Percentiles rank a stretch among this genome's conserved stretches.
Evolutionary conservation across 495 filamentous ascomycete species (phyloP).

Genomic region (Daldinia grandis): DNA sequence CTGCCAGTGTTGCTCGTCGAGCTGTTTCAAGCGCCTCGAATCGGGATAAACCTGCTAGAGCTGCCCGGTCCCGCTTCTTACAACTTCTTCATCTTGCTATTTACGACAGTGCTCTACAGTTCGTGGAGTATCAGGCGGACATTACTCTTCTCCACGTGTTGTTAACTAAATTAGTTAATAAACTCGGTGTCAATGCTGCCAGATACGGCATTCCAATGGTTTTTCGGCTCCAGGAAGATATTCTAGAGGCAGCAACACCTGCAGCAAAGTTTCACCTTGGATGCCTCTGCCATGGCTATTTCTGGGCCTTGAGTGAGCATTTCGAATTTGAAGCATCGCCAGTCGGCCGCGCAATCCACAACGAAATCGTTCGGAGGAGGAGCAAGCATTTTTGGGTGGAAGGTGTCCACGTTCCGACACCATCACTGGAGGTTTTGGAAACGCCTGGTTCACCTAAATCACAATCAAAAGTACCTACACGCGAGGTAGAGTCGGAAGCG

Average conservation of each 20-base stretch:
- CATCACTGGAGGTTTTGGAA: conserved; percentile 56
- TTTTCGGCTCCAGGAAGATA: conserved; percentile 83
- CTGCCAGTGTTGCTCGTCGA: conserved; percentile 61
- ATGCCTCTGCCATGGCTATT: conserved; percentile 85
- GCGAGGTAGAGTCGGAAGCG: conserved; percentile 64
- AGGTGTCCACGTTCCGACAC: conserved; percentile 73
- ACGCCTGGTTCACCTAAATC: conserved; percentile 58
- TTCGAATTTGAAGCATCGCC: conserved; percentile 76
- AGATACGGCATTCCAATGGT: conserved; percentile 86
- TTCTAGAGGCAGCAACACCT: conserved; percentile 68
- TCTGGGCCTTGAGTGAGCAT: conserved; percentile 77
- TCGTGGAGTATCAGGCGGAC: conserved; percentile 72
- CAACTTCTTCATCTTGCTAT: conserved; percentile 85
- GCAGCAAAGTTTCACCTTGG: conserved; percentile 77
- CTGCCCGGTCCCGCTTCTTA: conserved; percentile 72
- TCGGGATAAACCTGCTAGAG: conserved; percentile 62
- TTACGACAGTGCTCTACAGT: conserved; percentile 83
- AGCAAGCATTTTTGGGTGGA: conserved; percentile 79
- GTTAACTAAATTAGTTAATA: conserved; percentile 72
- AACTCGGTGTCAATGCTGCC: conserved; percentile 85
- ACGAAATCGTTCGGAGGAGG: conserved; percentile 77
- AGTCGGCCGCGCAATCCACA: conserved; percentile 72
- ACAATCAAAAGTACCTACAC: conserved; percentile 55
- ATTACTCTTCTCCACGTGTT: conserved; percentile 79
- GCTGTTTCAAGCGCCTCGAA: conserved; percentile 74